A percentile compares a stretch with the other conserved stretches of the same genome.
Conservation (phyloP, 495 filamentous ascomycete genomes). For the Xeromyces bisporus region DNA sequence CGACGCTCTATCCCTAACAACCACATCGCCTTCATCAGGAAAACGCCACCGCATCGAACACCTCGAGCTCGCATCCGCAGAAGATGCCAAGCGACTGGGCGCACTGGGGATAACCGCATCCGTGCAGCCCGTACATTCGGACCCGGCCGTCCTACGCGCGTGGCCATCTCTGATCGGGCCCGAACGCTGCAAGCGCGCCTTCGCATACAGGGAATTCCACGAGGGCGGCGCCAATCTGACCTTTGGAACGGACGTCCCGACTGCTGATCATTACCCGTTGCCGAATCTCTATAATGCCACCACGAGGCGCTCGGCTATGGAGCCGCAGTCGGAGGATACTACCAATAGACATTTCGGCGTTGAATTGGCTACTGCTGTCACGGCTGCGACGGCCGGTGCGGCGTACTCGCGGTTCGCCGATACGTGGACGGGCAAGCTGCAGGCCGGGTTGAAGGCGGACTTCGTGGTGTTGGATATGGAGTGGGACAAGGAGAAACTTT, state of each 20-base stretch:
- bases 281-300: conserved; percentile 43
- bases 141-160: conserved; percentile 42
- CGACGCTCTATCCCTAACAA: conserved; percentile 32
- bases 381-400: conserved; percentile 37
- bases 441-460: conserved; percentile 35
- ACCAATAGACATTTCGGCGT: conserved; percentile 38
- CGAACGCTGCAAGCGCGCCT: conserved; percentile 35
- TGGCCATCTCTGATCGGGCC: conserved; percentile 40
- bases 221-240: conserved; percentile 35
- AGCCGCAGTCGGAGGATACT: conserved; percentile 27
- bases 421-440: conserved; percentile 29
- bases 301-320: conserved; percentile 36
- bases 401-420: conserved; percentile 44
- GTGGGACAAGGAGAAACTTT: conserved; percentile 32
- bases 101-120: conserved; percentile 41
- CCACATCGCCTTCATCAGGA: conserved; percentile 11
- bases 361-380: conserved; percentile 31
- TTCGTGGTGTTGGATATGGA: conserved; percentile 43
- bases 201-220: conserved; percentile 44
- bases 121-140: conserved; percentile 47
- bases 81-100: conserved; percentile 36
- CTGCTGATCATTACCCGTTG: conserved; percentile 38
- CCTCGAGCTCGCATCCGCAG: conserved; percentile 37
- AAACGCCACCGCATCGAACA: conserved; percentile 45
- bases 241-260: conserved; percentile 44